Conservation (phyloP, 2,329 filamentous ascomycete genomes). For the Monilinia laxa region DNA sequence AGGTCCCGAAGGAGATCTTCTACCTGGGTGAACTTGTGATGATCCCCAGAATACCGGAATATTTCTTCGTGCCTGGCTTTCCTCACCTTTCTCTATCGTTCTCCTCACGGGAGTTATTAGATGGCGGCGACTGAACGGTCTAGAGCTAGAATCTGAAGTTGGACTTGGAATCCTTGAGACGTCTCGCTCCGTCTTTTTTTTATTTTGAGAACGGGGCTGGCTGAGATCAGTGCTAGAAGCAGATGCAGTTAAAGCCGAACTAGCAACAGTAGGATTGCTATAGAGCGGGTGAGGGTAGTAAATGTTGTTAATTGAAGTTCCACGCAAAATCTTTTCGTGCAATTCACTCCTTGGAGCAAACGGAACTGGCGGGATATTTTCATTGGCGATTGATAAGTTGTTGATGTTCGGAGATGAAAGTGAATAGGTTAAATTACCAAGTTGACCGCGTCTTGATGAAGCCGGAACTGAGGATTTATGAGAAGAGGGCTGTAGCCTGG, state of each 20-base stretch:
- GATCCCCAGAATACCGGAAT: conserved; percentile 8
- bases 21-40: conserved; percentile 25
- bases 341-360: conserved; percentile 19
- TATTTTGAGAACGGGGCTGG: conserved; percentile 13
- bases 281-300: conserved; percentile 24
- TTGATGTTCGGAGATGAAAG: conserved; percentile 17
- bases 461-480: background rate
- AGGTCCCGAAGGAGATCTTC: conserved; percentile 22
- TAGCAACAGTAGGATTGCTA: conserved; percentile 31
- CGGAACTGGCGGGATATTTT: conserved; percentile 8
- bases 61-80: conserved; percentile 16
- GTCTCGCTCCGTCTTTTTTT: background rate
- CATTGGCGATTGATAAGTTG: background rate
- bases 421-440: conserved; percentile 11
- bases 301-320: conserved; percentile 13
- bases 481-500: background rate
- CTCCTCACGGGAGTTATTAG: conserved; percentile 26
- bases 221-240: conserved; percentile 29
- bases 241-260: conserved; percentile 30
- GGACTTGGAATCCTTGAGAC: conserved; percentile 24
- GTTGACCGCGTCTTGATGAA: background rate
- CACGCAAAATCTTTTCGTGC: conserved; percentile 13
- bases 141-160: background rate
- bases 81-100: conserved; percentile 28
- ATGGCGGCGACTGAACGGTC: conserved; percentile 24